A percentile compares a stretch with the other conserved stretches of the same genome.
phyloP scores from a whole-genome alignment of 139 green algal genomes.

The Chara braunii region DNA sequence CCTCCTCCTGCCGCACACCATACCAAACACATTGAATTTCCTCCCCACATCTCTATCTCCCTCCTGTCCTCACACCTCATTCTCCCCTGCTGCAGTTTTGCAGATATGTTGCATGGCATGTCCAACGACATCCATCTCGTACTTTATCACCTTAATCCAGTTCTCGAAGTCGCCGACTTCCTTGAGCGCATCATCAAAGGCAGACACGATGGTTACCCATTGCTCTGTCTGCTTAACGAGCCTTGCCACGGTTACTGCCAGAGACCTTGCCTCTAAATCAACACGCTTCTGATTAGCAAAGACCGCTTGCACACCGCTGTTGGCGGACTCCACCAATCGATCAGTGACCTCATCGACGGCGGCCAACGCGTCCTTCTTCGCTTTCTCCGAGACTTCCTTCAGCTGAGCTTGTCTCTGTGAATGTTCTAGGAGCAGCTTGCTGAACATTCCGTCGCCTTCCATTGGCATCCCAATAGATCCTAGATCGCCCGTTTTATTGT shows the following conservation, averaged over 20 bases:
- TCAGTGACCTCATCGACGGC: background rate
- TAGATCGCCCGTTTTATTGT: no score
- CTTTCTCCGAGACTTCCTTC: background rate
- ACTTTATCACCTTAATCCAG: background rate
- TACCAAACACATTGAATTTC: no score
- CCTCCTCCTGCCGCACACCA: no score
- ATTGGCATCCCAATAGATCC: no score
- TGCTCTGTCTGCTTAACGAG: background rate
- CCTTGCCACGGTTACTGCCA: background rate
- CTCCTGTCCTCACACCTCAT: no score
- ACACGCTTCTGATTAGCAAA: background rate
- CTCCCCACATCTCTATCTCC: no score
- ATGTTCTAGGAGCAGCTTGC: background rate
- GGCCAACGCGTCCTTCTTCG: background rate
- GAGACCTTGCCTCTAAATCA: background rate
- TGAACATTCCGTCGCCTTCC: no score
- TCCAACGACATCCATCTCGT: background rate
- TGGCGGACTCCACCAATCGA: background rate
- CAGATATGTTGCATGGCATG: background rate
- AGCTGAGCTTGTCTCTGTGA: background rate
- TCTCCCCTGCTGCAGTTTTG: background rate
- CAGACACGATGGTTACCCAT: background rate
- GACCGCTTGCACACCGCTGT: background rate
- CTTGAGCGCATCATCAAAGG: background rate
- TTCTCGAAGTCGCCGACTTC: background rate